phyloP scores from a whole-genome alignment of 495 filamentous ascomycete species.

The Penicillium turbatum region DNA sequence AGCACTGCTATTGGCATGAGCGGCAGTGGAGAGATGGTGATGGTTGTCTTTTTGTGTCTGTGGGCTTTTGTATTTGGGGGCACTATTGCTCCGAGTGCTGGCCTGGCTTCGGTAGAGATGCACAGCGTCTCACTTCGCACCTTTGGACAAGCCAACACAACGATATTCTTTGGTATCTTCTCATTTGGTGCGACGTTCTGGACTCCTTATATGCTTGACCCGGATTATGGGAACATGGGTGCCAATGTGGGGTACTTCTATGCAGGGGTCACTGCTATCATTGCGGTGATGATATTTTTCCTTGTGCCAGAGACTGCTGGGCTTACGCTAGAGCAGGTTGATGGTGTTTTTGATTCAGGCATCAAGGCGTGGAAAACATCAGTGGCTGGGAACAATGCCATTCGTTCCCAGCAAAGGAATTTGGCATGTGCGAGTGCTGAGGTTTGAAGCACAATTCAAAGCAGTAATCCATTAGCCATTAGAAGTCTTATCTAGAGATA shows the following conservation, averaged over 20 bases:
- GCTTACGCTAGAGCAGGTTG: slow-evolving; percentile 30
- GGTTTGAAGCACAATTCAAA: not conserved
- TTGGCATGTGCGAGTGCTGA: too few species aligned
- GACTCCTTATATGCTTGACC: slow-evolving; percentile 30
- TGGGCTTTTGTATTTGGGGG: slow-evolving; percentile 31
- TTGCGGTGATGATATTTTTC: slow-evolving; percentile 18
- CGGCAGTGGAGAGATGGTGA: slow-evolving; percentile 14
- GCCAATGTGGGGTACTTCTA: slow-evolving; percentile 31
- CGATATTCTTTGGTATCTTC: slow-evolving; percentile 24
- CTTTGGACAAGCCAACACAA: slow-evolving; percentile 29
- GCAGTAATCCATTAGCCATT: not conserved
- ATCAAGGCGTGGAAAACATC: slow-evolving; percentile 27
- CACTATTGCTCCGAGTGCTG: slow-evolving; percentile 22
- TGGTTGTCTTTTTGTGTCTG: slow-evolving; percentile 23
- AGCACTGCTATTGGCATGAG: slow-evolving; percentile 15
- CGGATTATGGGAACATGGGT: slow-evolving; percentile 29
- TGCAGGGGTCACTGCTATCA: slow-evolving; percentile 20
- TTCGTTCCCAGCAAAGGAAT: not conserved
- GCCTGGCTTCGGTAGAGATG: slow-evolving; percentile 26
- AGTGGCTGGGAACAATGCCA: slow-evolving; percentile 12
- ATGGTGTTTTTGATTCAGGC: slow-evolving; percentile 23
- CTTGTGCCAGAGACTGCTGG: slow-evolving; percentile 29
- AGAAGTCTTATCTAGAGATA: too few species aligned
- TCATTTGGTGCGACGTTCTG: slow-evolving; percentile 28
- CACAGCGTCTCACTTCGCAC: slow-evolving; percentile 31